Base-by-base conservation (phyloP, 257 asterid species). In the Orobanche coerulescens region DNA sequence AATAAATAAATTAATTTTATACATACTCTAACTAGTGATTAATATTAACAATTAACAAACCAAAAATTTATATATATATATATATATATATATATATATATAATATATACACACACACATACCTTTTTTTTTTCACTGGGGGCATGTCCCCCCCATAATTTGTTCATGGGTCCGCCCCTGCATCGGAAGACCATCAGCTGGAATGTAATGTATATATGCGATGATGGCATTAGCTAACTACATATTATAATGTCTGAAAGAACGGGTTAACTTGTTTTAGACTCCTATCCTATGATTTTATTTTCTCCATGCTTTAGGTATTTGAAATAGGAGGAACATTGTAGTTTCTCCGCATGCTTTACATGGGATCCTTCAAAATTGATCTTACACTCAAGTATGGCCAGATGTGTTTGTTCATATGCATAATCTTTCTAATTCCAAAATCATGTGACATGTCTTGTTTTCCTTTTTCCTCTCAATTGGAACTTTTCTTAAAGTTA, bases 101-200 rank as follows among this genome's bases (percentile, higher is more conserved):
- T n/a, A n/a, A n/a, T n/a, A n/a, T n/a, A n/a, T n/a, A n/a, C n/a
- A n/a, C n/a, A n/a, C n/a, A n/a, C n/a, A n/a, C n/a, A n/a, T n/a
- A n/a, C n/a, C n/a, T n/a, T n/a, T n/a, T n/a, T n/a, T n/a, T n/a
- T n/a, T n/a, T n/a, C n/a, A n/a, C n/a, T n/a, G n/a, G n/a, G n/a
- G n/a, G n/a, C n/a, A n/a, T n/a, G n/a, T n/a, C n/a, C n/a, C n/a
- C n/a, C n/a, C n/a, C n/a, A n/a, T n/a, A n/a, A n/a, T n/a, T n/a
- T n/a, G n/a, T n/a, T n/a, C n/a, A n/a, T n/a, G n/a, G n/a, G n/a
- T n/a, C n/a, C n/a, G n/a, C n/a, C n/a, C n/a, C n/a, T n/a, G n/a
- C n/a, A n/a, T n/a, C n/a, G n/a, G n/a, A n/a, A n/a, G n/a, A 42
- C 48, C 7, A 50, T 66, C 43, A 47, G 59, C 28, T 25, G 56